Percentiles rank a stretch among this genome's conserved stretches.
These are phyloP conservation scores for Tubosaeta sp. DNA, from an alignment of 768 basidiomycete species.

Conservation along the genomic window DNA sequence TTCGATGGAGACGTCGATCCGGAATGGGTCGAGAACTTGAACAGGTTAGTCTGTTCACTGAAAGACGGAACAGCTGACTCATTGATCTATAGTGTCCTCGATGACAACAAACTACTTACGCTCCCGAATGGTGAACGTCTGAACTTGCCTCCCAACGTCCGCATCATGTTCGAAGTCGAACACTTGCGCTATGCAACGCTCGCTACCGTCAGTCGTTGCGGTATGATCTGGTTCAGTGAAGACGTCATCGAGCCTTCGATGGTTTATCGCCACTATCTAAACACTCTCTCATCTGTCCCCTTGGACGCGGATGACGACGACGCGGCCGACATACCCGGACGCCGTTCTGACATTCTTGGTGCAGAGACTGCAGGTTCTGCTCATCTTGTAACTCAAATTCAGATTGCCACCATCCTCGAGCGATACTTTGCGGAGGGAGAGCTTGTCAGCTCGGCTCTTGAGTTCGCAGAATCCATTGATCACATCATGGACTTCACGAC, in stretches of 20 bases:
- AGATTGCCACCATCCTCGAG: slow-evolving; percentile 69
- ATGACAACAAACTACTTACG: slow-evolving; percentile 97
- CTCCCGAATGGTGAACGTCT: slow-evolving; percentile 97
- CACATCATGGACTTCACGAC: slow-evolving; percentile 99
- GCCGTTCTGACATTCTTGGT: slow-evolving; percentile 45
- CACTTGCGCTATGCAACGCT: slow-evolving; percentile 95
- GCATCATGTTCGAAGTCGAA: slow-evolving; percentile 99
- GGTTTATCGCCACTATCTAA: slow-evolving; percentile 88
- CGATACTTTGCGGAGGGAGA: slow-evolving; percentile 81
- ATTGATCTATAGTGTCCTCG: slow-evolving; percentile 69
- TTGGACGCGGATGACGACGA: slow-evolving; percentile 92
- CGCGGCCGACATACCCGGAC: slow-evolving; percentile 52
- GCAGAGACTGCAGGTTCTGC: slow-evolving; percentile 51
- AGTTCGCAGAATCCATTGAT: slow-evolving; percentile 78
- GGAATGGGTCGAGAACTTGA: slow-evolving; percentile 99
- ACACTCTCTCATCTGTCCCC: slow-evolving; percentile 65
- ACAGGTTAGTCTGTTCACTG: slow-evolving; percentile 59
- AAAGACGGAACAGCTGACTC: background rate
- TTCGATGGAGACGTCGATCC: slow-evolving; percentile 99
- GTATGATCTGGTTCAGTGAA: slow-evolving; percentile 99
- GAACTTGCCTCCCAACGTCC: slow-evolving; percentile 92
- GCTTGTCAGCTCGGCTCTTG: slow-evolving; percentile 73
- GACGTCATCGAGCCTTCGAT: slow-evolving; percentile 88
- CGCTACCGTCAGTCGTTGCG: slow-evolving; percentile 98
- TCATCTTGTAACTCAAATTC: slow-evolving; percentile 70